Conservation (phyloP, 805 yeast genomes). For the Ogataea pini region DNA sequence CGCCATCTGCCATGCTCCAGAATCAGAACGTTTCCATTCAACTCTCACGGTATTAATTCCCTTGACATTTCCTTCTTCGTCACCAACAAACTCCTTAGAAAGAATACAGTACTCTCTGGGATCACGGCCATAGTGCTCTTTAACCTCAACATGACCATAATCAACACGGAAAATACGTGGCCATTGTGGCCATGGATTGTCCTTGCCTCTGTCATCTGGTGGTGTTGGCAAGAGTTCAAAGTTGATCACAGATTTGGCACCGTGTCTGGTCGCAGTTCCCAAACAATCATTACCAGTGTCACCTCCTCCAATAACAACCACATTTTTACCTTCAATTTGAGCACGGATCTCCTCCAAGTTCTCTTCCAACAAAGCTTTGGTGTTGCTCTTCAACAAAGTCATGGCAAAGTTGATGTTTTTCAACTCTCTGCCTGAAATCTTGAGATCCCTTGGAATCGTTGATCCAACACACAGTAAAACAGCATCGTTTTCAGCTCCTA, state of each 20-base stretch:
- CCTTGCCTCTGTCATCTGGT: conserved; percentile 79
- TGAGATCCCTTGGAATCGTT: conserved; percentile 93
- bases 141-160: conserved; percentile 95
- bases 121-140: conserved; percentile 92
- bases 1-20: conserved; percentile 99
- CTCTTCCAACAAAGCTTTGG: conserved; percentile 83
- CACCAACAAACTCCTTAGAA: conserved; percentile 94
- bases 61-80: conserved; percentile 90
- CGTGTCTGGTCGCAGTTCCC: conserved; percentile 96
- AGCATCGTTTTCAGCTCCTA: conserved; percentile 70
- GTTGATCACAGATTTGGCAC: conserved; percentile 90
- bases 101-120: conserved; percentile 96
- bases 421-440: conserved; percentile 90
- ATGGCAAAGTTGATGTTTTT: conserved; percentile 92
- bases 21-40: conserved; percentile 94
- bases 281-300: conserved; percentile 99
- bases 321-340: conserved; percentile 79
- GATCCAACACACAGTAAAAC: conserved; percentile 92
- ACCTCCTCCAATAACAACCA: conserved; percentile 98
- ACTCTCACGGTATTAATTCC: conserved; percentile 96
- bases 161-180: conserved; percentile 97
- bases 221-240: conserved; percentile 95
- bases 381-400: conserved; percentile 85
- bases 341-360: conserved; percentile 75
- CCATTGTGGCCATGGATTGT: conserved; percentile 99